Evolutionary conservation across 2,329 filamentous ascomycete genomes (phyloP), one percentile per base, ranked within the genome.

Genomic region (Phialocephala sp.): DNA sequence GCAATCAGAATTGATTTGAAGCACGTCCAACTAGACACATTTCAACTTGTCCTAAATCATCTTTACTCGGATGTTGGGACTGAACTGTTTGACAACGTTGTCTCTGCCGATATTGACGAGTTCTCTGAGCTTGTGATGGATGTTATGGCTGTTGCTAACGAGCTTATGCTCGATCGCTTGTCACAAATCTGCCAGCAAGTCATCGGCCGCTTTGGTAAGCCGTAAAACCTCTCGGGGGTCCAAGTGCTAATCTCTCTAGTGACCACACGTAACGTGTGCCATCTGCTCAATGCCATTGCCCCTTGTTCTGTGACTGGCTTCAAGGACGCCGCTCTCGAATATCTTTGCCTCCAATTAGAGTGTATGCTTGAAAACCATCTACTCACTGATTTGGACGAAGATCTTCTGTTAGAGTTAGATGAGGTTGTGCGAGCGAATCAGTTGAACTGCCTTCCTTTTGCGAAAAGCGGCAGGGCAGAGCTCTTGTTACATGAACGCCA

Each of bases 141-240:
- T 72, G 91, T 98, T 54, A 90, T 98, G 85, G 88, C 88, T 63
- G 90, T 92, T 60, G 93, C 94, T 14, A 95, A 99, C 75, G 94
- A 99, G 77, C 81, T 99, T 64, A 97, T 99, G 94, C 85, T 99
- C 56, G 93, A 97, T 76, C 86, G 94, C 8, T 81, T 99, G 5
- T 93, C 92, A 5, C 92, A 97, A 76, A 88, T 96, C 35, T 98
- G 95, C 76, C 95, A 99, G 76, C 88, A 87, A 65, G 80, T 93
- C 24, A 86, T 98, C 66, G 94, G 93, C 41, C 87, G 87, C 59
- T 96, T 95, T 78, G 87, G 86, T 88, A 77, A 73, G 82, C 78
- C 20, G 39, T 45, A 57, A 22, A 64, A n/a, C 32, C 36, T 24
- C n/a, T 32, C 36, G 37, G 11, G 11, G 20, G 43, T 54, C 20